Evolutionary conservation across 192 early-diverging fungal genomes (phyloP), one percentile per base, ranked within the genome.

Genomic region (Haplosporangium gracile): DNA sequence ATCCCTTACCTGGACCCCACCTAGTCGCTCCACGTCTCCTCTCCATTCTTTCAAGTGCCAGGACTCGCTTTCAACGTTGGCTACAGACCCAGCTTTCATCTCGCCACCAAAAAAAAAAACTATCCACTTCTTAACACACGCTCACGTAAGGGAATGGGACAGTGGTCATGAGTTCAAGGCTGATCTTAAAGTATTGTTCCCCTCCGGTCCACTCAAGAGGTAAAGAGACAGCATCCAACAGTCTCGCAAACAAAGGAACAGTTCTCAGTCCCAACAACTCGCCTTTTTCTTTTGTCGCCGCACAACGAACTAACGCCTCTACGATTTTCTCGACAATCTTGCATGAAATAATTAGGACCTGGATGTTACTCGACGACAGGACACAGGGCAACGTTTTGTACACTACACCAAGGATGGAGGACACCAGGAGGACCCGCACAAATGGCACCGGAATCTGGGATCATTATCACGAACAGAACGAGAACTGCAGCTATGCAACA

Each of bases 151-250:
- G 81, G 72, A 43, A 83, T 83, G 81, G 71, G 20, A 51, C 78
- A 63, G 57, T 69, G 78, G 78, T 85, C 74, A 85, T 85, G 83
- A 85, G 70, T 74, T 85, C 83, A 65, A 85, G 78, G 73, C 22
- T 79, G 70, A 76, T 85, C 72, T 40, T 75, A 20, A 79, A 79
- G 68, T 76, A 78, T 55, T 85, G 74, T 13, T 68, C 60, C 6
- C 63, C 74, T n/a, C 22, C 83, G 4, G 39, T 55, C 5, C 75
- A 72, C 10, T 68, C 78, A 53, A 70, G 36, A 77, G 74, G 74
- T 79, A 88, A 11, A 53, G 71, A 49, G 78, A 72, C 18, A 9
- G 32, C 15, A 34, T 4, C 11, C 0, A 2, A 0, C 20, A 51
- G 49, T 18, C 49, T 51, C 2, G 49, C 16, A 18, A 4, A 4